Conservation (phyloP, 2,329 filamentous ascomycete genomes). For the Endothia cerciana region DNA sequence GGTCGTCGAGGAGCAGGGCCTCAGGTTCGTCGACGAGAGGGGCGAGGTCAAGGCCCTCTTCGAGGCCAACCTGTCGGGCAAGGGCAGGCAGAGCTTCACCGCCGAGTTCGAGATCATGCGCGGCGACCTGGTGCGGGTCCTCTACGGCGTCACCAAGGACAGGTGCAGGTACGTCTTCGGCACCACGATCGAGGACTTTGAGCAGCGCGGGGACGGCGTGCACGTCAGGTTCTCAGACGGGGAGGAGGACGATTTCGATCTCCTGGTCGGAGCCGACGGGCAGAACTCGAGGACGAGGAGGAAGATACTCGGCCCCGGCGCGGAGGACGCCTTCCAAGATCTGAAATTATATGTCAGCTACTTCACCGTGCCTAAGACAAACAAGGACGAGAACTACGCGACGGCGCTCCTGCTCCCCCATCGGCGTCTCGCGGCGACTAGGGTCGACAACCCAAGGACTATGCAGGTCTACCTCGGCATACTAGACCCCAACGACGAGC, state of each 20-base stretch:
- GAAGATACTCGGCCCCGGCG: conserved; percentile 41
- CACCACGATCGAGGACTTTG: conserved; percentile 33
- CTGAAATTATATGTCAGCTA: conserved; percentile 36
- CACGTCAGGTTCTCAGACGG: conserved; percentile 47
- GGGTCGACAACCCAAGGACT: conserved; percentile 42
- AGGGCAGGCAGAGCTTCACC: conserved; percentile 49
- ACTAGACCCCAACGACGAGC: not conserved
- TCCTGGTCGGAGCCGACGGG: conserved; percentile 60
- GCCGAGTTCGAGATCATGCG: conserved; percentile 65
- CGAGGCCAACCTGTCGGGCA: conserved; percentile 44
- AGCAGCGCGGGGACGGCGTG: conserved; percentile 35
- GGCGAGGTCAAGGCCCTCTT: conserved; percentile 46
- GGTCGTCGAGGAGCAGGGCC: conserved; percentile 51
- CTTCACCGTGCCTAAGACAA: conserved; percentile 23
- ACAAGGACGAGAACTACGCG: conserved; percentile 12
- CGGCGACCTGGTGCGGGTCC: conserved; percentile 55
- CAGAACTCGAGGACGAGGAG: conserved; percentile 51
- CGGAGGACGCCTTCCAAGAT: conserved; percentile 32
- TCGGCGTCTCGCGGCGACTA: conserved; percentile 41
- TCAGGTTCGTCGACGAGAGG: conserved; percentile 48
- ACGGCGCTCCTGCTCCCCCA: conserved; percentile 33
- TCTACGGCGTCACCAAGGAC: conserved; percentile 47
- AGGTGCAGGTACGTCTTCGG: conserved; percentile 37
- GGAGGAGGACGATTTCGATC: conserved; percentile 47
- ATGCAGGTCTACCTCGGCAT: conserved; percentile 32